Evolutionary conservation across 1,139 yeast genomes (phyloP), one percentile per base, ranked within the genome.

Genomic region (Candida sp.): DNA sequence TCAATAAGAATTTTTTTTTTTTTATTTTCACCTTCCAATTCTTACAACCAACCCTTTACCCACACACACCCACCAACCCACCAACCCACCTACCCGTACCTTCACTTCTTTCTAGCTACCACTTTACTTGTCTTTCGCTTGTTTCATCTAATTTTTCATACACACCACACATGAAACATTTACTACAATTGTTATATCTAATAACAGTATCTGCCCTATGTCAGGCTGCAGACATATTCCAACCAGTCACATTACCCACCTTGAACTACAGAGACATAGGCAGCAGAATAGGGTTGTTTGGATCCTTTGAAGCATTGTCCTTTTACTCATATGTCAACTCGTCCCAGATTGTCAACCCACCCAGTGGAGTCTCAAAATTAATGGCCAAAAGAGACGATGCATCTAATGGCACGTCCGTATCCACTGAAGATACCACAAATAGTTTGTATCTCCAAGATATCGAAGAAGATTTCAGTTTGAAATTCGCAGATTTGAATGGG

Each of bases 291-390:
- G 86, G 88, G 5, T 59, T 90, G 17, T 77, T 88, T 47, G 97
- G 97, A 7, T 70, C 77, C 40, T 88, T 83, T 59, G 80, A 83
- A 53, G 84, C 87, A 12, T 64, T 88, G 30, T 81, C 94, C 1
- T 72, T 77, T 48, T 86, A 86, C 67, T 62, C 74, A 35, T 84
- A 78, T 58, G 62, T 67, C 31, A 90, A 90, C 49, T 86, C 71
- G 39, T 67, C 79, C 23, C 54, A 67, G 23, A 63, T 64, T 44
- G 60, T 70, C 26, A 48, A 47, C 54, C 41, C 59, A 51, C 60
- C 62, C 62, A 44, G 58, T 54, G 54, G 54, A 30, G 35, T 62
- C 54, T 52, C 50, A 52, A 42, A 58, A 56, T 31, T 47, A 41
- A 11, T 26, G 12, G 12, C 45, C 8, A 48, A 52, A 32, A 47